These are phyloP conservation scores for Ormosia emarginata DNA, from an alignment of 306 rosid genomes.

Conservation along the genomic window DNA sequence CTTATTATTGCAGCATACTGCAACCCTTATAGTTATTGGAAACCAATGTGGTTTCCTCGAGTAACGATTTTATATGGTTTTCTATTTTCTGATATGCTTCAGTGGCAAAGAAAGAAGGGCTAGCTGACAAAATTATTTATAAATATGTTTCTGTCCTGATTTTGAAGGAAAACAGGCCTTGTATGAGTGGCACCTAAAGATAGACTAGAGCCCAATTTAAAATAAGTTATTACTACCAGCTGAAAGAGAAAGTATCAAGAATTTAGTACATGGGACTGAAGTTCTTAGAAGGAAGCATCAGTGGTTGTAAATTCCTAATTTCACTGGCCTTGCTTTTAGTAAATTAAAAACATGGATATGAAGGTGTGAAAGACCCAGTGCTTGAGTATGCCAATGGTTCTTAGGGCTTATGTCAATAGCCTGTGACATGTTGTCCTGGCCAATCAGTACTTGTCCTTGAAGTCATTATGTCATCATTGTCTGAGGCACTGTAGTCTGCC, in stretches of 20 bases:
- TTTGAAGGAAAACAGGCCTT: neutral
- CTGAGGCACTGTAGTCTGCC: neutral
- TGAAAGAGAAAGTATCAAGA: neutral
- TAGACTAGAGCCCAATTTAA: neutral
- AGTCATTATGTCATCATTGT: neutral
- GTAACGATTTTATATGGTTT: neutral
- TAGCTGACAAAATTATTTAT: neutral
- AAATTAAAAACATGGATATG: neutral
- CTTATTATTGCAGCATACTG: neutral
- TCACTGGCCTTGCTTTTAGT: neutral
- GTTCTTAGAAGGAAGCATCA: neutral
- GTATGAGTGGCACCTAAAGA: neutral
- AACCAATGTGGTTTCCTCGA: neutral
- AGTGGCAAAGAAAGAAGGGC: neutral
- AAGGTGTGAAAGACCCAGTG: neutral
- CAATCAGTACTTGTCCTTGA: neutral
- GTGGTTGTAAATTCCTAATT: neutral
- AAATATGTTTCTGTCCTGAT: neutral
- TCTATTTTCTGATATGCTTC: neutral
- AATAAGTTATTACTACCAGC: neutral
- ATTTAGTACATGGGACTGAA: neutral
- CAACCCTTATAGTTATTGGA: neutral
- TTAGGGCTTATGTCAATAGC: neutral
- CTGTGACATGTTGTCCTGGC: neutral
- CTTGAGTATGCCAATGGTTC: constrained; percentile 3